Percentiles rank a stretch among this genome's conserved stretches.
Conservation (phyloP, 2,329 filamentous ascomycete genomes). For the Beauveria rudraprayagi region DNA sequence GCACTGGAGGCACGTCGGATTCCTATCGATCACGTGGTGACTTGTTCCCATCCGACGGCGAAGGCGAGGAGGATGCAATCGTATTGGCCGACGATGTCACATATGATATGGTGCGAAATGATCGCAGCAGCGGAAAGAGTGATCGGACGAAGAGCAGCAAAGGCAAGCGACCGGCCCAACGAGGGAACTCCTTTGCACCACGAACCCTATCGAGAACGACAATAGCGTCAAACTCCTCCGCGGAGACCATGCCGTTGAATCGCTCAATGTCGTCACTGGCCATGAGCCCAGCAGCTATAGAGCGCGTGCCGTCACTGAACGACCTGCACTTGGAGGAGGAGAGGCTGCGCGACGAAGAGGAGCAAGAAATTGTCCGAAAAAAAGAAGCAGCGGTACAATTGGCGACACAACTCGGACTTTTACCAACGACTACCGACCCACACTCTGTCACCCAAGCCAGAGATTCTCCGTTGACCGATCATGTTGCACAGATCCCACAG, state of each 20-base stretch:
- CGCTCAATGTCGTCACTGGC: conserved; percentile 23
- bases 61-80: conserved; percentile 88
- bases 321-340: conserved; percentile 48
- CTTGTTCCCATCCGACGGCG: conserved; percentile 77
- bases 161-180: conserved; percentile 40
- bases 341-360: conserved; percentile 41
- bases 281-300: conserved; percentile 29
- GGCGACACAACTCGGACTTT: conserved; percentile 42
- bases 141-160: conserved; percentile 54
- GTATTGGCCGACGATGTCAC: conserved; percentile 89
- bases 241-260: conserved; percentile 21
- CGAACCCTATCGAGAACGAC: conserved; percentile 53
- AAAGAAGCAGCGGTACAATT: conserved; percentile 44
- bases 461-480: conserved; percentile 17
- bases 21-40: conserved; percentile 84
- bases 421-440: conserved; percentile 15
- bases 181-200: conserved; percentile 27
- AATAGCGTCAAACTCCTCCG: conserved; percentile 36
- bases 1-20: conserved; percentile 75
- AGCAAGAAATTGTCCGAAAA: conserved; percentile 44
- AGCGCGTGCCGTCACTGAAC: conserved; percentile 37
- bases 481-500: conserved; percentile 25
- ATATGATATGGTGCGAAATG: conserved; percentile 68
- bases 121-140: conserved; percentile 52
- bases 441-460: conserved; percentile 17